Base-by-base conservation (phyloP, 805 yeast genomes). In the Saccharomycopsis sp. region DNA sequence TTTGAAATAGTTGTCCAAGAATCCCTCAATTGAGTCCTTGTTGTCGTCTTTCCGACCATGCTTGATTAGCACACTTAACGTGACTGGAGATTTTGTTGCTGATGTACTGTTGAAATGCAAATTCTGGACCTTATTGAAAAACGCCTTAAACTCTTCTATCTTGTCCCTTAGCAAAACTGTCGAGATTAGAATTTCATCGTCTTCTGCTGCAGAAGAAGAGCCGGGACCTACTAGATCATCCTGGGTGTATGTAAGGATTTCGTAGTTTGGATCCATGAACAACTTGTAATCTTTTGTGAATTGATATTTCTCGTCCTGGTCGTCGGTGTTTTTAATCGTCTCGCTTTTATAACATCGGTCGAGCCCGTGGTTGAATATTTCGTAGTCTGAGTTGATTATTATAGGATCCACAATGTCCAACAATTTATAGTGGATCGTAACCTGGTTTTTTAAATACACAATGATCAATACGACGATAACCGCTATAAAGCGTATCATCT, bases 1-100 rank as follows among this genome's bases (percentile, higher is more conserved):
- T n/a, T 47, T 51, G 40, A 16, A 57, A 55, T 58, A 58, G 41
- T 58, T 58, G 16, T 54, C 58, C 34, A 58, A 18, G 48, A 55
- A 58, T 14, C 15, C 37, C 21, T 58, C 61, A 20, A 58, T 56
- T 5, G 37, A 14, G 21, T 44, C 48, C 21, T 44, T 44, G 12
- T 34, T 52, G 16, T 58, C 59, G n/a, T 21, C 24, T 20, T 20
- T 16, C 5, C 37, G 24, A 24, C 12, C 47, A 9, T 58, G 18
- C 29, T 54, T 40, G 4, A 55, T 7, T 16, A 51, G 12, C 9
- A 58, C 23, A 8, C 56, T 55, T 2, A 58, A 18, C 15, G 59
- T 52, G n/a, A 56, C 37, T 12, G 37, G 37, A 5, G 37, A 29
- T 12, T 29, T 29, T 12, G 37, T 29, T 29, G 37, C 12, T 16